Conservation (phyloP, 345 rosid species). For the Citropsis articulata region DNA sequence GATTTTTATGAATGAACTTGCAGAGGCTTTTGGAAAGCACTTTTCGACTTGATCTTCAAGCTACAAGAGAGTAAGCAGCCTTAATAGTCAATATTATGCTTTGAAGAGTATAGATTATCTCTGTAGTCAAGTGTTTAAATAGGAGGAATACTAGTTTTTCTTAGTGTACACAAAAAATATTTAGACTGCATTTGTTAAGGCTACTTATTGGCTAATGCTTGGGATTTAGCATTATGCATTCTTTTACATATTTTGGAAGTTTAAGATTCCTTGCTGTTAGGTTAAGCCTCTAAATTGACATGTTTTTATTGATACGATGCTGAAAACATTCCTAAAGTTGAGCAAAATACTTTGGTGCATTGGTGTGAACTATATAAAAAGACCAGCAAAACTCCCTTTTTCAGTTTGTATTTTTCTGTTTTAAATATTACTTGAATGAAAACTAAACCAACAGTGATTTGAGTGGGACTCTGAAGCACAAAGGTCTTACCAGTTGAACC, state of each 20-base stretch:
- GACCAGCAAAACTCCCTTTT: no score
- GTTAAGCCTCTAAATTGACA: background rate
- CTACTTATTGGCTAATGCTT: background rate
- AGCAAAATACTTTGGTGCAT: background rate
- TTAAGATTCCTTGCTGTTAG: background rate
- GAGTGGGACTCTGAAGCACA: no score
- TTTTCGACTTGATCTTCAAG: constrained; percentile 81
- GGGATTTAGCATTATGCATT: background rate
- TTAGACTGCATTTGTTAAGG: background rate
- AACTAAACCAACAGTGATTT: no score
- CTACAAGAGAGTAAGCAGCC: constrained; percentile 79
- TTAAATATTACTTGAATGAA: no score
- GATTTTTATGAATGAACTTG: constrained; percentile 23
- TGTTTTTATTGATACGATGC: background rate
- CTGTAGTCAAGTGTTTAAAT: background rate
- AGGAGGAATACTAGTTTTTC: background rate
- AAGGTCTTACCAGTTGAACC: no score
- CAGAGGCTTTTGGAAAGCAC: constrained; percentile 95
- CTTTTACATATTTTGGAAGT: background rate
- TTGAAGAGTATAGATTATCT: constrained; percentile 1
- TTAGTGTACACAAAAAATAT: background rate
- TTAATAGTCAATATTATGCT: background rate
- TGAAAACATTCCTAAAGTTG: background rate
- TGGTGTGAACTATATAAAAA: background rate
- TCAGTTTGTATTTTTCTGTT: no score